A percentile compares a stretch with the other conserved stretches of the same genome.
phyloP scores from a whole-genome alignment of 495 filamentous ascomycete species.

The Rhypophila decipiens region DNA sequence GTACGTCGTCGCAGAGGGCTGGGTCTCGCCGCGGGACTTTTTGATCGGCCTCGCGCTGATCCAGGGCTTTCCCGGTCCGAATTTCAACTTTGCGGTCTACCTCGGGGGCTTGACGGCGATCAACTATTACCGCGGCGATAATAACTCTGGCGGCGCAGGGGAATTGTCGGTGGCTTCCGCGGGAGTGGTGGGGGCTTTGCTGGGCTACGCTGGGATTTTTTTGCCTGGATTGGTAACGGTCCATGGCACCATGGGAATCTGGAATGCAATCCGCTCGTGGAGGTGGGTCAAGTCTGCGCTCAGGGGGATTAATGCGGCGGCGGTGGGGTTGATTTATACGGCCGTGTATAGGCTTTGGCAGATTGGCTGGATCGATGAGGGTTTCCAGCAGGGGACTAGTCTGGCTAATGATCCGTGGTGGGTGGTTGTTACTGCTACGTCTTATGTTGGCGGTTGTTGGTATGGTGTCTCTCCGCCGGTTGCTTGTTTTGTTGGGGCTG shows the following conservation, averaged over 20 bases:
- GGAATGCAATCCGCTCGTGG: constrained; percentile 51
- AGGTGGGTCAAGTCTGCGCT: constrained; percentile 52
- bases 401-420: constrained; percentile 66
- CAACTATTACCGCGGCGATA: no score
- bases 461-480: constrained; percentile 53
- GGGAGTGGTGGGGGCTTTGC: constrained; percentile 47
- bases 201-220: constrained; percentile 68
- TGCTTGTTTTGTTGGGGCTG: constrained; percentile 59
- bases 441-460: constrained; percentile 57
- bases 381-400: constrained; percentile 49
- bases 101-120: constrained; percentile 57
- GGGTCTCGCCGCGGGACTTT: constrained; percentile 75
- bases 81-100: constrained; percentile 88
- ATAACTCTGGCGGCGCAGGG: no score
- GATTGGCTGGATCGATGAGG: constrained; percentile 60
- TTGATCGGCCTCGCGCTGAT: constrained; percentile 76
- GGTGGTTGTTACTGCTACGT: constrained; percentile 59
- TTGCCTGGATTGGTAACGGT: constrained; percentile 60
- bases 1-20: constrained; percentile 74
- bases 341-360: constrained; percentile 78
- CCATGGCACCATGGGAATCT: constrained; percentile 64
- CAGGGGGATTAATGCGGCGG: constrained; percentile 67
- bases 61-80: constrained; percentile 78
- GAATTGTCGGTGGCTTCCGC: constrained; percentile 23
- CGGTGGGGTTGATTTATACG: constrained; percentile 74